Evolutionary conservation across 139 green algal genomes (phyloP).

Genomic region (Coccomyxa sp.): DNA sequence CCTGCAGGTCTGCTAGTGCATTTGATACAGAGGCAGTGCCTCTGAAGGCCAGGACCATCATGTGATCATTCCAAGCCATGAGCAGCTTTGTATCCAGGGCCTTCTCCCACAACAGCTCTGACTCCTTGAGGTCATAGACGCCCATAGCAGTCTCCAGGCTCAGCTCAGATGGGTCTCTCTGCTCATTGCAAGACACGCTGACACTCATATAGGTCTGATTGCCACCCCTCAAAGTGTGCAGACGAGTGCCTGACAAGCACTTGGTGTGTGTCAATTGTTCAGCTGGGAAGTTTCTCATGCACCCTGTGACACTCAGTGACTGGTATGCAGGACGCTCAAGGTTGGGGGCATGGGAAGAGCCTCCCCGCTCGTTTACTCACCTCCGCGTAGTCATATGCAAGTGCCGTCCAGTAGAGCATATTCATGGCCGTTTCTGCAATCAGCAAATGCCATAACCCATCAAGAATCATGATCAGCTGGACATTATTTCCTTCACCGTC

Average conservation of each 20-base stretch:
- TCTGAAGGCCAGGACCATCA: slow-evolving; percentile 17
- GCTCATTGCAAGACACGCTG: neutral
- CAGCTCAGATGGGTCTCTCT: neutral
- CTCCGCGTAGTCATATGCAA: slow-evolving; percentile 19
- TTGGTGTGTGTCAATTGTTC: no score
- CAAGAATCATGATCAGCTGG: no score
- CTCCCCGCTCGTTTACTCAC: neutral
- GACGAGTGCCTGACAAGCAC: no score
- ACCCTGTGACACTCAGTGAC: neutral
- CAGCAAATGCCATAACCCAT: no score
- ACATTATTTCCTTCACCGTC: no score
- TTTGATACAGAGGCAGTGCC: slow-evolving; percentile 23
- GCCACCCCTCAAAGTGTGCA: no score
- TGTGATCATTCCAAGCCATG: slow-evolving; percentile 17
- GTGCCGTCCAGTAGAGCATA: slow-evolving; percentile 17
- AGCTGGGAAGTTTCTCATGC: neutral
- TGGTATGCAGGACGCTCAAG: neutral
- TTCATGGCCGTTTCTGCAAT: slow-evolving; percentile 21
- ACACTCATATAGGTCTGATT: no score
- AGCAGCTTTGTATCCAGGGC: slow-evolving; percentile 12
- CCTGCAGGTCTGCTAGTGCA: slow-evolving; percentile 19
- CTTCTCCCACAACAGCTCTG: slow-evolving; percentile 20
- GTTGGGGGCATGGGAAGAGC: neutral
- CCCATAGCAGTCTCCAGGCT: neutral
- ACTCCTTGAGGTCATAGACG: slow-evolving; percentile 10